Base-by-base conservation (phyloP, 73 alveolate species). In the Urostyla sp. region DNA sequence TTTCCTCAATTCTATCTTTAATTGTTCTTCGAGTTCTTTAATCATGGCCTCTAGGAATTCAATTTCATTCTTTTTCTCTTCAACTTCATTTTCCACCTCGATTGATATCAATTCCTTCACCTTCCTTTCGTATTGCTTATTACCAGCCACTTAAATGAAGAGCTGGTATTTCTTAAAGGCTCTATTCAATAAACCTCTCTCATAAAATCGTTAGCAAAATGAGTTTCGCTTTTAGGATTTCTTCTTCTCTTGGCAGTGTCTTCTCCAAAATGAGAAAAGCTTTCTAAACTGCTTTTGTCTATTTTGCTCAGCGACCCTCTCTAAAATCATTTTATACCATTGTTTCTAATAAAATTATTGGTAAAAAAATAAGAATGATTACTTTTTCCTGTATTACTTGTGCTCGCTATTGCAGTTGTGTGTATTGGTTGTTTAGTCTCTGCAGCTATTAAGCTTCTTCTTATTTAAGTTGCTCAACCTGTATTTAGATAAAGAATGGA, bases 11-110 rank as follows among this genome's bases (percentile, higher is more conserved):
- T 83, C 91, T 37, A 72, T 59, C 21, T 45, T 44, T n/a, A 55
- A 51, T 32, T 67, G 51, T 46, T 72, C 76, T 45, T 83, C 85
- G 0, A 83, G 75, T 45, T 83, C 91, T 44, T 67, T 72, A 10
- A 83, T 51, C 37, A 78, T 78, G 5, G 75, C 75, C 58, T 72
- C 91, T 48, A 83, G 72, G 28, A 78, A 81, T 16, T 83, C 87
- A 18, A 51, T 69, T 16, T 77, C 81, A n/a, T 77, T 77, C 27
- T 46, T 58, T 40, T 51, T 77, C 59, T 77, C 88, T 18, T 43
- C 74, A 11, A 77, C 77, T 60, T 23, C 20, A 34, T 53, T 44
- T 2, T 58, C 35, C 0, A 73, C 63, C 1, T 55, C 30, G 34
- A 73, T 7, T 24, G 50, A 28, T 4, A 52, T 52, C 15, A 38